These are phyloP conservation scores for Suhomyces kilbournensis DNA, from an alignment of 805 yeast genomes.

Conservation along the genomic window DNA sequence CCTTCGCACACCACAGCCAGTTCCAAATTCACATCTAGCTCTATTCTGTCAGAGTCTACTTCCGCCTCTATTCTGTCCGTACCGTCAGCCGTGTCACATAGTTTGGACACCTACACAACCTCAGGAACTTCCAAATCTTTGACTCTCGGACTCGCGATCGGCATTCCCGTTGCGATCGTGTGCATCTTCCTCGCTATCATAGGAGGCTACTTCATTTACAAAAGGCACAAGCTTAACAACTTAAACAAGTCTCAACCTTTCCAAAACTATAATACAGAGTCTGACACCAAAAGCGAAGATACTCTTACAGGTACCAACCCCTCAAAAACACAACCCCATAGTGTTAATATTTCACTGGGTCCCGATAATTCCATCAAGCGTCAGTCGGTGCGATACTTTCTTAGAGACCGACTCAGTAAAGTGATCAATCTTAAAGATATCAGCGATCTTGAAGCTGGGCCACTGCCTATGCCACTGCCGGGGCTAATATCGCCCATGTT, in stretches of 20 bases:
- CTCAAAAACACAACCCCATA: not conserved
- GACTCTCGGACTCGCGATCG: slow-evolving; percentile 21
- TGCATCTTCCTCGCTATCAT: slow-evolving; percentile 12
- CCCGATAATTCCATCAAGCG: slow-evolving; percentile 7
- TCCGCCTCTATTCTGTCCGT: not conserved
- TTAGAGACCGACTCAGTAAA: slow-evolving; percentile 23
- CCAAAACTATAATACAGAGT: not conserved
- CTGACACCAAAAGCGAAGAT: not conserved
- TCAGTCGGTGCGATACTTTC: slow-evolving; percentile 11
- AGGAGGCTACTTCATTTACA: slow-evolving; percentile 6
- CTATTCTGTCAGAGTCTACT: not conserved
- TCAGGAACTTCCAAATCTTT: slow-evolving; percentile 6
- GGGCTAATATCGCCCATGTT: slow-evolving; percentile 26
- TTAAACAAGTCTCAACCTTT: not conserved
- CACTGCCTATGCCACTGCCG: not conserved
- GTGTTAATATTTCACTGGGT: not conserved
- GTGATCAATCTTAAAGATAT: slow-evolving; percentile 15
- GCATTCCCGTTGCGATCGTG: slow-evolving; percentile 21
- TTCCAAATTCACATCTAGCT: not conserved
- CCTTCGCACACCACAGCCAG: not conserved
- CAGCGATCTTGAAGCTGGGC: slow-evolving; percentile 12
- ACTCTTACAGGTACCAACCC: not conserved
- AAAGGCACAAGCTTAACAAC: slow-evolving; percentile 6
- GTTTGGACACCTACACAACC: not conserved
- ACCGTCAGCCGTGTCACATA: not conserved